Base-by-base conservation (phyloP, 2,329 filamentous ascomycete species). In the Ophiostoma quercus region DNA sequence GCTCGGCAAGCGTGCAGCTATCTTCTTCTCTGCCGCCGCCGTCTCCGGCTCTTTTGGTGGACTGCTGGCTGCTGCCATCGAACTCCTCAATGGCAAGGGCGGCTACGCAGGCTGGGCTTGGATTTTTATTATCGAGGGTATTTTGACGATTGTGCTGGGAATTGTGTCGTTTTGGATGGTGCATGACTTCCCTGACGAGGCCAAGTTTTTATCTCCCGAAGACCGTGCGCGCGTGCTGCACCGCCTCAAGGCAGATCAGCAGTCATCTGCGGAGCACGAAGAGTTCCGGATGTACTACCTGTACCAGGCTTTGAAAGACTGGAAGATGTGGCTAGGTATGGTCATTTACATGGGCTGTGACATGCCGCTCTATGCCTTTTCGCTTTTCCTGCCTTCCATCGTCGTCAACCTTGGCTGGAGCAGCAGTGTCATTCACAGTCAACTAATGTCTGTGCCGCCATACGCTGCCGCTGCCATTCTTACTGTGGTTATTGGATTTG, bases 11-110 rank as follows among this genome's bases (percentile, higher is more conserved):
- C 85, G 91, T 39, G 87, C 79, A 1, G 90, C 91, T 19, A 87
- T 92, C 60, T 93, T 94, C 83, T 94, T 94, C 80, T 91, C 89
- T 0, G 90, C 90, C 0, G 91, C 91, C 0, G 90, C 91, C 0
- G 79, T 94, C 0, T 90, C 90, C 0, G 91, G 91, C 0, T 91
- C 88, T 0, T 92, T 92, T 71, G 89, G 89, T 75, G 89, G 89
- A 1, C 82, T 92, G 0, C 81, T 92, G 1, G 90, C 89, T 0
- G 88, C 88, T 0, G 89, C 86, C 0, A 92, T 92, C 69, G 84
- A 84, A 4, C 80, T 87, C 43, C 91, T 92, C 89, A 78, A 86
- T 66, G 87, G 85, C 1, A 76, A 88, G 4, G 85, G 84, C 16
- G 82, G 82, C 7, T 77, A 77, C 51, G 75, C 79, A 0, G 85